These are phyloP conservation scores for Colletotrichum theobromicola DNA, from an alignment of 2,329 filamentous ascomycete species.

Conservation along the genomic window DNA sequence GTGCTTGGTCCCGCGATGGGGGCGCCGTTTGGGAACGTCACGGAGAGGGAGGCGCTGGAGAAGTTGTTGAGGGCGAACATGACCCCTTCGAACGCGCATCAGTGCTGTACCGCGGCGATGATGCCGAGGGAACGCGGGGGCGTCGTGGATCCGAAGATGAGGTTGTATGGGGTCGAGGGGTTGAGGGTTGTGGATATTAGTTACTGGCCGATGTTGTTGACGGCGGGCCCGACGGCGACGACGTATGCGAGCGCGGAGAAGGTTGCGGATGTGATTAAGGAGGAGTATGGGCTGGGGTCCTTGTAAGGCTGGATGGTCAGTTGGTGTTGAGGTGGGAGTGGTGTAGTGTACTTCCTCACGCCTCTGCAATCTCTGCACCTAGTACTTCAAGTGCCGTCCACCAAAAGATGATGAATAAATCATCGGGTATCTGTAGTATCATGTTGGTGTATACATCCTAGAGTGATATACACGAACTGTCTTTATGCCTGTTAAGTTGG, in stretches of 20 bases:
- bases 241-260: conserved; percentile 8
- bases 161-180: conserved; percentile 11
- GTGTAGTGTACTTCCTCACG: background rate
- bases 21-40: conserved; percentile 27
- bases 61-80: conserved; percentile 16
- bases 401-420: background rate
- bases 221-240: background rate
- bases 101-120: conserved; percentile 22
- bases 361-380: too few relatives aligned
- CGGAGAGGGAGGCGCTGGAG: conserved; percentile 30
- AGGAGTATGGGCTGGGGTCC: background rate
- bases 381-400: background rate
- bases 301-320: background rate
- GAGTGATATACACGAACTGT: background rate
- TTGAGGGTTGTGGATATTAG: conserved; percentile 21
- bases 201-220: conserved; percentile 21
- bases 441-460: background rate
- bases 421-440: background rate
- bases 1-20: conserved; percentile 32
- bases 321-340: background rate
- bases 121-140: conserved; percentile 21
- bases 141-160: conserved; percentile 21
- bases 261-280: conserved; percentile 6
- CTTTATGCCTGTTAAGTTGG: background rate
- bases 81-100: background rate